phyloP scores from a whole-genome alignment of 2,329 filamentous ascomycete species.

The Sclerotinia minor region DNA sequence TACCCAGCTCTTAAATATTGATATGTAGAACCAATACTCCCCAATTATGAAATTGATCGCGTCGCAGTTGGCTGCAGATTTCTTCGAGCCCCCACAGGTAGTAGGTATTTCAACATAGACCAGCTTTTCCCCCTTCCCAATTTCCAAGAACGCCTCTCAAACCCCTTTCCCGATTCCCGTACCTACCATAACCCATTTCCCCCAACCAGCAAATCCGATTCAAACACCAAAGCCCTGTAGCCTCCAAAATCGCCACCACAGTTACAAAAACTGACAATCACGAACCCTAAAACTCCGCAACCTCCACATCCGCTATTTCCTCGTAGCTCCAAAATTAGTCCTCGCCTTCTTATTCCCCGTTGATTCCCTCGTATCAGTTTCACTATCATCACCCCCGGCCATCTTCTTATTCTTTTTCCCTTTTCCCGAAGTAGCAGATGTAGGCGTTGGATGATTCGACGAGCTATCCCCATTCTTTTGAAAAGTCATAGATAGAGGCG shows the following conservation, averaged over 20 bases:
- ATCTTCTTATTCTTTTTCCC: slow-evolving; percentile 55
- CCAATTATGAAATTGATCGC: neutral
- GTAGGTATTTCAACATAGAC: slow-evolving; percentile 10
- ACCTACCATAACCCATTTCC: neutral
- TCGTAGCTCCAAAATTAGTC: slow-evolving; percentile 39
- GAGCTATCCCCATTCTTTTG: slow-evolving; percentile 46
- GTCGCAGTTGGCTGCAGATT: neutral
- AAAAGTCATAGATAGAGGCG: slow-evolving; percentile 57
- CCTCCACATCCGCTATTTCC: slow-evolving; percentile 32
- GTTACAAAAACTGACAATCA: neutral
- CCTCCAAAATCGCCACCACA: neutral
- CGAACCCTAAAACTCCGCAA: neutral
- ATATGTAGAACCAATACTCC: slow-evolving; percentile 7
- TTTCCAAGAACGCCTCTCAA: neutral
- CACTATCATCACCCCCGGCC: slow-evolving; percentile 54
- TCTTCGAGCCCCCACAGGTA: slow-evolving; percentile 10
- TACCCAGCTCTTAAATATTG: neutral
- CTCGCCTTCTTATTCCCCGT: slow-evolving; percentile 37
- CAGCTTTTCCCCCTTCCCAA: slow-evolving; percentile 1
- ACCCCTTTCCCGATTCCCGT: neutral
- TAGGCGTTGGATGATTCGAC: slow-evolving; percentile 57
- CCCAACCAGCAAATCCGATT: slow-evolving; percentile 3
- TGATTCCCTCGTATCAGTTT: slow-evolving; percentile 53
- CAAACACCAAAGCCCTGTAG: slow-evolving; percentile 18
- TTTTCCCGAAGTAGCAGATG: slow-evolving; percentile 49